phyloP scores from a whole-genome alignment of 768 basidiomycete species.

The Daedalea quercina region DNA sequence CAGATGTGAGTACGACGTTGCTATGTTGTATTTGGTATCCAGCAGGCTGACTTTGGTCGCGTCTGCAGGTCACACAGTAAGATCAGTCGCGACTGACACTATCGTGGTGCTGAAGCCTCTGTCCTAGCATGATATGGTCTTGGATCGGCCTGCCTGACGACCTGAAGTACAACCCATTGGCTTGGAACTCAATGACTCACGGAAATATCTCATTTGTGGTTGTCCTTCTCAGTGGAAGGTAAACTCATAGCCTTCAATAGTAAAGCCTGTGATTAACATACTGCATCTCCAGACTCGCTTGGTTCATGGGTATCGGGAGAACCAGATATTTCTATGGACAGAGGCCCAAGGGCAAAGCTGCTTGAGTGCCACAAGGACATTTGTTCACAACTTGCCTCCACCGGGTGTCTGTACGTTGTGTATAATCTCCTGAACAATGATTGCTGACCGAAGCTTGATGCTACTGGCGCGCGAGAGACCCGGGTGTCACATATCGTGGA shows the following conservation, averaged over 20 bases:
- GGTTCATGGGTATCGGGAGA: constrained; percentile 33
- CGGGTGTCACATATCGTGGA: too few relatives aligned
- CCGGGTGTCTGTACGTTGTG: too few relatives aligned
- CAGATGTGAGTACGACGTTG: constrained; percentile 47
- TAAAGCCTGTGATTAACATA: neutral
- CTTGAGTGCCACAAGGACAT: too few relatives aligned
- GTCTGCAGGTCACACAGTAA: constrained; percentile 8
- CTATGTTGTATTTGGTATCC: neutral
- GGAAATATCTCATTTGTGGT: constrained; percentile 67
- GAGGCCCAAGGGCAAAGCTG: neutral
- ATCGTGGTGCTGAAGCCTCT: constrained; percentile 1
- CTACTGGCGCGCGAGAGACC: too few relatives aligned
- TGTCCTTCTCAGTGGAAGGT: constrained; percentile 54
- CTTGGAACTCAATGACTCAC: constrained; percentile 71
- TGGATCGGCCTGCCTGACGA: constrained; percentile 51
- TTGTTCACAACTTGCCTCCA: too few relatives aligned
- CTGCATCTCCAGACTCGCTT: constrained; percentile 23
- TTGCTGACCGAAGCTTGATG: too few relatives aligned
- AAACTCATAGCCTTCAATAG: constrained; percentile 4
- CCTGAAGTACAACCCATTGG: constrained; percentile 39
- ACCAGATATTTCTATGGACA: constrained; percentile 19
- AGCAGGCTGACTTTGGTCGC: neutral
- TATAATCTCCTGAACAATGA: too few relatives aligned
- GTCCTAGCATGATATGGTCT: constrained; percentile 47
- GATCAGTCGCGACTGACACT: constrained; percentile 6